Base-by-base conservation (phyloP, 1,284 basidiomycete species). In the Farysia itapuensis region DNA sequence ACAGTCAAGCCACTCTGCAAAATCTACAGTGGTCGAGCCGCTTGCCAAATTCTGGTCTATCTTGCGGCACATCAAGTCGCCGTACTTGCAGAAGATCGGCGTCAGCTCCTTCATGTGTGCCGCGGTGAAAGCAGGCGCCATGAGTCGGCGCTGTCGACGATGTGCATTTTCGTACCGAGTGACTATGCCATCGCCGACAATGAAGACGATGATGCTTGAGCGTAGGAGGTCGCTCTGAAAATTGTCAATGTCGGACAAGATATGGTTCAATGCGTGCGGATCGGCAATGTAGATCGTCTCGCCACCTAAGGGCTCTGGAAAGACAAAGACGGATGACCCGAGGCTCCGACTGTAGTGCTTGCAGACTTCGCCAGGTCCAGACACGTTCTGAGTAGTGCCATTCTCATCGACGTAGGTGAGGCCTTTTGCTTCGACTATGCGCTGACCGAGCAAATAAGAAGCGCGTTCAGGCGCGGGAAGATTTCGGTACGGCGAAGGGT, bases 41-140 rank as follows among this genome's bases (percentile, higher is more conserved):
- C 33, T 16, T 5, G 39, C 22, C 7, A 43, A 21, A 16, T 43
- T 40, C 11, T 35, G 13, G 7, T 32, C 20, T 14, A 72, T 39
- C 43, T 70, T 67, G 21, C 23, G 5, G n/a, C 54, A 60, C 39
- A 72, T 59, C 3, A 37, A 19, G 13, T 60, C 49, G 16, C 58
- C 67, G 21, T 67, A 61, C 28, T 50, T 49, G 28, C 42, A 29
- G 16, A 72, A 56, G n/a, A 43, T 45, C 4, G 53, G 49, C 8
- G 49, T 54, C 24, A 67, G 33, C 4, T 50, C 45, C 37, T 58
- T 61, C 19, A 67, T 16, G 31, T 63, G 58, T 8, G 52, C 50
- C 4, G 59, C 54, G 1, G 67, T 57, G 33, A 72, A 72, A 3
- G 67, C 64, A 12, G 69, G 69, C 0, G 48, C 49, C 39, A 72